Base-by-base conservation (phyloP, 768 basidiomycete species). In the Psilocybe cubensis region DNA sequence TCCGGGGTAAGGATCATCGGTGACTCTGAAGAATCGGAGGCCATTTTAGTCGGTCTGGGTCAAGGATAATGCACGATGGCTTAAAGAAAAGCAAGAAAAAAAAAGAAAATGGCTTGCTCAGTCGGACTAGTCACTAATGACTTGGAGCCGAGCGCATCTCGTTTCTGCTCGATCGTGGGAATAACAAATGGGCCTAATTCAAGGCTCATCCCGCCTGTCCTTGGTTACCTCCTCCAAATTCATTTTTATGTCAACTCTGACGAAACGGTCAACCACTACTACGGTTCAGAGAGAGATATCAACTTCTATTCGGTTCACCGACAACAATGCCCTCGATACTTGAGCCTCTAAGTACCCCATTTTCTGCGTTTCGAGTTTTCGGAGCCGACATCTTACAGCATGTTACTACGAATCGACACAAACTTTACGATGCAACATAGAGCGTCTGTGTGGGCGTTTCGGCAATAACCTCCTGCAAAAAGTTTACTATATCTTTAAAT, bases 1-100 rank as follows among this genome's bases (percentile, higher is more conserved):
- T 87, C 84, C 57, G 87, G 87, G 3, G 85, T 87, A 59, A 87
- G 76, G 23, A 81, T 66, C 65, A 81, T 75, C 9, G 85, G 84
- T 23, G 81, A 78, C 46, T 80, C 69, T 44, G 79, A 79, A 14
- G 78, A 78, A 66, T 76, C 75, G 28, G 77, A 77, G 29, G 73
- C 65, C 72, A 76, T 78, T 52, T 21, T 28, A 7, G 42, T 43
- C 33, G 5, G 18, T 35, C 35, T 11, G 35, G n/a, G 33, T 31
- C 24, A 42, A 29, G 44, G 52, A 41, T 6, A 27, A 25, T 11
- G 35, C 28, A 24, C 42, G 29, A 43, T 47, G 44, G 45, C 23
- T 38, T 41, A 21, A 42, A 54, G 44, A 51, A 50, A 52, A 31
- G 41, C 29, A 55, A 42, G 53, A 42, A 38, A 41, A 40, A n/a